Evolutionary conservation across 768 basidiomycete genomes (phyloP).

Genomic region (Myochromella boudieri): DNA sequence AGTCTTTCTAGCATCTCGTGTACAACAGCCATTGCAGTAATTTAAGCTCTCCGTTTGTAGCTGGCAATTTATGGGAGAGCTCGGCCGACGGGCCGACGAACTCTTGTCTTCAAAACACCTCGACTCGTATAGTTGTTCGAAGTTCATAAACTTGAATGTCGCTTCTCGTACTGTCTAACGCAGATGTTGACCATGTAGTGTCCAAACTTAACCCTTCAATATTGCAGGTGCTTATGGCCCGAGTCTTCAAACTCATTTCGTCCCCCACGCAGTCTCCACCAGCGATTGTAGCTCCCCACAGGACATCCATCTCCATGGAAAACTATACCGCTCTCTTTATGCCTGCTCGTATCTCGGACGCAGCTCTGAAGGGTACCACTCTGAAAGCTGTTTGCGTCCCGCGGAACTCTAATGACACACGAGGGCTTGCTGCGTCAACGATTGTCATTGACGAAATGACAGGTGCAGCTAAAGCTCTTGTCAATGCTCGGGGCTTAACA

Average conservation of each 20-base stretch:
- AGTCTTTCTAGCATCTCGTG: too few species aligned
- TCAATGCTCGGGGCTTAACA: slow-evolving; percentile 79
- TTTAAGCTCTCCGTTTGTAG: too few species aligned
- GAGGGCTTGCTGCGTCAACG: slow-evolving; percentile 76
- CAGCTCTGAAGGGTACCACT: slow-evolving; percentile 45
- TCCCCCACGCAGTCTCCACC: slow-evolving; percentile 18
- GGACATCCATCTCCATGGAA: slow-evolving; percentile 51
- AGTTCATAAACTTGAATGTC: too few species aligned
- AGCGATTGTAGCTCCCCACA: slow-evolving; percentile 49
- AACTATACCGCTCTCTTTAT: slow-evolving; percentile 75
- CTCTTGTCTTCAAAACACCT: too few species aligned
- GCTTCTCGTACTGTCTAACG: slow-evolving; percentile 59
- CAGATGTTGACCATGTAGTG: slow-evolving; percentile 55
- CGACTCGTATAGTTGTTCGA: too few species aligned
- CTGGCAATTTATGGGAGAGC: too few species aligned
- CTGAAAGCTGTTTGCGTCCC: slow-evolving; percentile 87
- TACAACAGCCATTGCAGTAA: too few species aligned
- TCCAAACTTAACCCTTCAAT: slow-evolving; percentile 42
- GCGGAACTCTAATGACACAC: slow-evolving; percentile 30
- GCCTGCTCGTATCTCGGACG: slow-evolving; percentile 61
- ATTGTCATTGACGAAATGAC: slow-evolving; percentile 71
- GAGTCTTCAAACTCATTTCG: slow-evolving; percentile 53
- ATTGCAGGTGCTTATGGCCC: slow-evolving; percentile 56
- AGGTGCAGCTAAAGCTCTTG: slow-evolving; percentile 68
- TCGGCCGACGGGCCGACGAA: too few species aligned